Evolutionary conservation across 257 asterid genomes (phyloP).

Genomic region (Asclepias syriaca): DNA sequence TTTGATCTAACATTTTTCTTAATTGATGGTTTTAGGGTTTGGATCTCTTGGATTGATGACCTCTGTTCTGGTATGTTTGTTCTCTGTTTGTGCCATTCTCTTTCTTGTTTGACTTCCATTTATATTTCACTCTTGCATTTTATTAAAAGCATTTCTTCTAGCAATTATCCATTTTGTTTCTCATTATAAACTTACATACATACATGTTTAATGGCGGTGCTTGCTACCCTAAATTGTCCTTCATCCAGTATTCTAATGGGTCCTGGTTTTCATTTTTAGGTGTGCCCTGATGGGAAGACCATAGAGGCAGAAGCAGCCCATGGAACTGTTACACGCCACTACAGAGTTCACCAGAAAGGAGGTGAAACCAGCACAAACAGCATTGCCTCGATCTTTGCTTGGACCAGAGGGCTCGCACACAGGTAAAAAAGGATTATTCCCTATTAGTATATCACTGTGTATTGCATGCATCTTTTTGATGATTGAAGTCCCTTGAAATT

Average conservation of each 20-base stretch:
- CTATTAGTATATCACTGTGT: not conserved
- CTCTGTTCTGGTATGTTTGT: conserved; percentile 72
- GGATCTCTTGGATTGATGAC: conserved; percentile 99
- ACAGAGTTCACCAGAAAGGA: conserved; percentile 92
- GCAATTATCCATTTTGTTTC: not conserved
- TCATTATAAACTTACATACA: too few relatives aligned
- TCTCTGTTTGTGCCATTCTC: not conserved
- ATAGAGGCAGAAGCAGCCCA: conserved; percentile 99
- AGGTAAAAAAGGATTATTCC: conserved; percentile 35
- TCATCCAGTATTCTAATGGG: conserved; percentile 16
- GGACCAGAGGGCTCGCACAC: conserved; percentile 99
- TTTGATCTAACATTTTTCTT: not conserved
- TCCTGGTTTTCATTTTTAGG: conserved; percentile 34
- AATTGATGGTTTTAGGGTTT: conserved; percentile 47
- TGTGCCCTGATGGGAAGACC: conserved; percentile 99
- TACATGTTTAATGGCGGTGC: not conserved
- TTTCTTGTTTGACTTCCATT: conserved; percentile 1
- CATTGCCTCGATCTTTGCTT: conserved; percentile 98
- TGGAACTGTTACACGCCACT: conserved; percentile 98
- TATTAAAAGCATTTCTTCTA: not conserved
- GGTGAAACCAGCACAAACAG: conserved; percentile 99
- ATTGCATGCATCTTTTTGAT: too few relatives aligned
- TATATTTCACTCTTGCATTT: not conserved
- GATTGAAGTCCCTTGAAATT: not conserved
- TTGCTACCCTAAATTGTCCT: not conserved